Base-by-base conservation (phyloP, 2,329 filamentous ascomycete species). In the Mariannaea sp. region DNA sequence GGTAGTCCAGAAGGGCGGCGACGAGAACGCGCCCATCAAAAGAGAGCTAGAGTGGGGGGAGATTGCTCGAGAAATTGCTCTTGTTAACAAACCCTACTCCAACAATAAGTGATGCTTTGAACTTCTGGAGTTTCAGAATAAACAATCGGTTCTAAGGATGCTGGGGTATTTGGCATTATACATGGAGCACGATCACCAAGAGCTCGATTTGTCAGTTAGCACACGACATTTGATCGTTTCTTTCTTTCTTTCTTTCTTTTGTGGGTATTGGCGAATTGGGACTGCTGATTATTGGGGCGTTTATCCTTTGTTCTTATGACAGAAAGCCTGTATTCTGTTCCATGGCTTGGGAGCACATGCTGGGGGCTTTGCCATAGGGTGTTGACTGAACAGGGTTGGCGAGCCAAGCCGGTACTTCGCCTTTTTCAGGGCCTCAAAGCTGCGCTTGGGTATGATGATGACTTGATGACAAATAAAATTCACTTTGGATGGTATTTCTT, bases 71-170 rank as follows among this genome's bases (percentile, higher is more conserved):
- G 93, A 97, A 73, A 92, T 99, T 61, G 92, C 94, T 4, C 79
- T 93, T 22, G 95, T 99, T 91, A 99, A 99, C 70, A 87, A 89
- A 65, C 94, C 94, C 13, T 97, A 97, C 73, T 87, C 90, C 3
- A 36, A 36, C 33, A 36, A 36, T 14, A 80, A 89, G 72, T 90
- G 66, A 36, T 19, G 22, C 16, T 46, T 16, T 32, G 30, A 12
- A 49, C 35, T n/a, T 26, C 27, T 17, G 14, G 17, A 42, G 35
- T 20, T 6, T 17, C 20, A 26, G 38, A 24, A 13, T 24, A 22
- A 20, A 41, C 13, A 12, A 13, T 14, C 16, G 8, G 1, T 5
- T 36, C 14, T 2, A 10, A 19, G 20, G 7, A 19, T 27, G 14
- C 9, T 36, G 51, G 13, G 20, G n/a, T 12, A 38, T 10, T n/a